Base-by-base conservation (phyloP, 306 rosid species). In the Rosa persica region DNA sequence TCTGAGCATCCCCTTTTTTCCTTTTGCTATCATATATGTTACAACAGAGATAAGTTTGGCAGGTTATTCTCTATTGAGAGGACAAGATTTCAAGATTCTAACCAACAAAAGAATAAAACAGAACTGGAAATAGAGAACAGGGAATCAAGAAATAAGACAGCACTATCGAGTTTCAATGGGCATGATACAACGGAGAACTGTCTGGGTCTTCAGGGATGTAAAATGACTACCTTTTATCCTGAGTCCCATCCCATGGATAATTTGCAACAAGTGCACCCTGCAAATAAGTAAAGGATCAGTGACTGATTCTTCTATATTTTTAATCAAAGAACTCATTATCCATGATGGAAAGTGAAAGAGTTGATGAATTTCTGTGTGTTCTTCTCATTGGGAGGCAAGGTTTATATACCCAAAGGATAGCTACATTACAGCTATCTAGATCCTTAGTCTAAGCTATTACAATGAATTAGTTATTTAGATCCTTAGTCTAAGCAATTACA, bases 191-290 rank as follows among this genome's bases (percentile, higher is more conserved):
- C 17, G 9, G 69, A 43, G n/a, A 67, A 66, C 20, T 23, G 6
- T 51, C 57, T 16, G 54, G 49, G 20, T 51, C 55, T 51, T 27
- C 42, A 34, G 40, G 23, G 19, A 67, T 23, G 8, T 48, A 64
- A 77, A 74, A 68, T 79, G 55, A 74, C 46, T 68, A 94, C 98
- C 95, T 92, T 89, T 89, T 87, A 76, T 93, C 90, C 12, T 67
- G 83, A 36, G 93, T 85, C 65, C 97, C 98, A 82, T 95, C 98
- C 98, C 98, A 95, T 39, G 98, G 98, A 84, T 91, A 95, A 86
- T 93, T 95, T 83, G 98, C 98, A 84, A 95, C 98, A 68, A 95
- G 93, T 67, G 98, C 98, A 38, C 97, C 98, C 98, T 95, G 87
- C 73, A 47, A 68, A 70, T 30, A 83, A 75, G 72, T 69, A 62